Base-by-base conservation (phyloP, 2,329 filamentous ascomycete genomes). In the Zalaria obscura region DNA sequence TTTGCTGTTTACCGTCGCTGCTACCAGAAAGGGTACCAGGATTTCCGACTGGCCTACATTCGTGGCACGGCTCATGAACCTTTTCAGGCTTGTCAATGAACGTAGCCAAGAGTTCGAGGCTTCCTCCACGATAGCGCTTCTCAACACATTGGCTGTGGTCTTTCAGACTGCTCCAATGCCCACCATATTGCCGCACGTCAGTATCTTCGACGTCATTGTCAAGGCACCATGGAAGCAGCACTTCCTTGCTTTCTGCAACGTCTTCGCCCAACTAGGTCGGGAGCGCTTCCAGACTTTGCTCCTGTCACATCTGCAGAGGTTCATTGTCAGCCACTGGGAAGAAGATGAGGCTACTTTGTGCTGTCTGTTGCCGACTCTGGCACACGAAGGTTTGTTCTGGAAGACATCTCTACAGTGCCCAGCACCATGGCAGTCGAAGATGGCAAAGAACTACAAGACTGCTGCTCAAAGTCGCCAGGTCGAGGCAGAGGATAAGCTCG, bases 231-330 rank as follows among this genome's bases (percentile, higher is more conserved):
- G 88, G 52, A 75, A 80, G 53, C 63, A 63, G 40, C 80, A 79
- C 66, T 96, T 94, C 57, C 72, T 96, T 35, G 73, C 78, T 0
- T 94, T 96, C 59, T 95, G 86, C 60, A 80, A 80, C 9, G 79
- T 84, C 40, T 79, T 91, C 50, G 80, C 84, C 0, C 74, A 85
- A 41, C 67, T 93, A 31, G 79, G 87, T 36, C 57, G 72, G 2
- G 74, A 80, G 40, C 74, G 83, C 33, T 98, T 96, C 55, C 74
- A 78, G 41, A 79, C 76, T 48, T 67, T 95, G n/a, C 72, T 93
- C 28, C 68, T 88, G 5, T 80, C 77, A 32, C 78, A 83, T 43
- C 87, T 96, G 50, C 84, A 93, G 58, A 85, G 76, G 74, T 95
- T 91, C 52, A 70, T 94, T 47, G 67, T 78, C 28, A 71, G 71